Base-by-base conservation (phyloP, 495 filamentous ascomycete species). In the Lindgomyces ingoldianus region DNA sequence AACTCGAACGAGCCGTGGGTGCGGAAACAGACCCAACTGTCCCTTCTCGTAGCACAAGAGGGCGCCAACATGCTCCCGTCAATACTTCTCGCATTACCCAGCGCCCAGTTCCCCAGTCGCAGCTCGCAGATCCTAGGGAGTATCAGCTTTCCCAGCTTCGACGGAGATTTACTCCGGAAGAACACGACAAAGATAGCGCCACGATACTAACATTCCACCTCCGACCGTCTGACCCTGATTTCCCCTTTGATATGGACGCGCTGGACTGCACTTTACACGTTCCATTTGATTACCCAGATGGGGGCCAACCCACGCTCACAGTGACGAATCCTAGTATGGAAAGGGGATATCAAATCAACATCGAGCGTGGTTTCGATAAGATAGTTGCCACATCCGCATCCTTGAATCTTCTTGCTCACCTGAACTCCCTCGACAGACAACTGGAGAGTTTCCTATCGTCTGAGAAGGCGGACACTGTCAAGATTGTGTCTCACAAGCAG, bases 161-260 rank as follows among this genome's bases (percentile, higher is more conserved):
- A 67, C 85, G 86, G 30, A 84, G 91, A 12, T 95, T 85, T 72
- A 81, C 79, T 46, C 87, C 89, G 27, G 78, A 79, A 19, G 84
- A 90, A 69, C 77, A 75, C 16, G 76, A 74, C 10, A 74, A 82
- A 56, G 73, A 80, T 33, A 77, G 81, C 53, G 84, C 81, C 12
- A 84, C 81, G 6, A 80, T 81, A 14, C 74, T 93, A 21, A 73
- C 76, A 0, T 90, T 96, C 73, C 79, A 77, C 21, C 66, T 96
- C 57, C 75, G 73, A 14, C 92, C 92, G 4, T 93, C 90, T n/a
- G 92, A 95, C 70, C 91, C 91, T 0, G 91, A 95, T 70, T 93
- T 93, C 63, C 87, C 91, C 4, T 95, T 89, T 62, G 89, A 92
- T 21, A 76, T 95, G 62, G 82, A 87, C 11, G 79, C 79, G 21